Evolutionary conservation across 371 early-diverging fungal genomes (phyloP).

Genomic region (Saksenaea oblongispora): DNA sequence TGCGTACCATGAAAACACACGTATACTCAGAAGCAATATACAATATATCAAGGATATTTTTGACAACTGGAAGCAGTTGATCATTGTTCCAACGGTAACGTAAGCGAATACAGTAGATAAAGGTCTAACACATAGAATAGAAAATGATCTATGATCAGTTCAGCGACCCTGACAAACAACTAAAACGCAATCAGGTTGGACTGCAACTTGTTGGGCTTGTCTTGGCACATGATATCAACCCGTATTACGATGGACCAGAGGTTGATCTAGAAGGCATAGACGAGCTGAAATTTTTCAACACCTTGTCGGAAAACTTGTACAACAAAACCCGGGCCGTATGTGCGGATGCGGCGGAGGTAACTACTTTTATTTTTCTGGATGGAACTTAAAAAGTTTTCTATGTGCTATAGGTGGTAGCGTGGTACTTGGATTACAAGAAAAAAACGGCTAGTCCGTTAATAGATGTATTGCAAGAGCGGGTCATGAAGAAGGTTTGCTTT

Average conservation of each 20-base stretch:
- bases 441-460: neutral
- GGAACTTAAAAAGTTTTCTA: conserved; percentile 20
- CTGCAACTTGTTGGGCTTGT: conserved; percentile 56
- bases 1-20: conserved; percentile 44
- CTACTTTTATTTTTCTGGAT: conserved; percentile 32
- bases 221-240: conserved; percentile 49
- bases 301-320: conserved; percentile 40
- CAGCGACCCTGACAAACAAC: conserved; percentile 26
- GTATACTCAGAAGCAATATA: conserved; percentile 52
- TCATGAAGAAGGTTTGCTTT: conserved; percentile 31
- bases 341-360: conserved; percentile 58
- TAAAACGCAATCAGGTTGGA: conserved; percentile 42
- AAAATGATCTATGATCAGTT: conserved; percentile 46
- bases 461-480: conserved; percentile 20
- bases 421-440: conserved; percentile 8
- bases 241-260: conserved; percentile 44
- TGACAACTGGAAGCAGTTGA: conserved; percentile 57
- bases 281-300: conserved; percentile 45
- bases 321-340: conserved; percentile 39
- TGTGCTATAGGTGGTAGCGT: conserved; percentile 2
- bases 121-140: conserved; percentile 19
- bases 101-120: neutral
- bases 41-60: conserved; percentile 58
- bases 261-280: conserved; percentile 39
- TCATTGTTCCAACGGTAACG: conserved; percentile 66